Base-by-base conservation (phyloP, 768 basidiomycete genomes). In the Leccinum incarnatum region DNA sequence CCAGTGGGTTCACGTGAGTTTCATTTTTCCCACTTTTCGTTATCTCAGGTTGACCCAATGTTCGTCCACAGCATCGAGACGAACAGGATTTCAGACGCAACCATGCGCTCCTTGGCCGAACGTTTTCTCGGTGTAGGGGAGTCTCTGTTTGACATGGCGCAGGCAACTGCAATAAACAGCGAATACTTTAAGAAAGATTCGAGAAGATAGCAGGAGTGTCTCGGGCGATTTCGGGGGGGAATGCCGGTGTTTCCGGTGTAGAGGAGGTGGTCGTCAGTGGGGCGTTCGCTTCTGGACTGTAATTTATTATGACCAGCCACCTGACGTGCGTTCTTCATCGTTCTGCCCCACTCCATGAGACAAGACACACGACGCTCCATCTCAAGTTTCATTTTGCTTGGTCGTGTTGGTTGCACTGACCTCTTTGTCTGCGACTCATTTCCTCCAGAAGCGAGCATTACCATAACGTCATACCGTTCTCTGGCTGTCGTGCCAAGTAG, bases 1-100 rank as follows among this genome's bases (percentile, higher is more conserved):
- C 93, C 17, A 95, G 89, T 59, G 95, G 95, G 36, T 94, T 93
- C 76, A 75, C 82, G 95, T 97, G 70, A 74, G 94, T 87, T 53
- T 50, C 63, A 42, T 54, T 60, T 45, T 21, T 19, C 48, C 23
- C 10, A 46, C 45, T 45, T 32, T 50, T 45, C 50, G n/a, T 32
- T 53, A 48, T 29, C 47, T 51, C 6, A 32, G 19, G 17, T 51
- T 49, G 58, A 57, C 32, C 32, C 32, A 45, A 37, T 17, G 50
- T 29, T 37, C n/a, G 51, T 59, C 50, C 51, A 36, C 60, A 93
- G 94, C 29, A 80, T 87, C 25, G 78, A 93, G 65, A 83, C 89
- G 17, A 76, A 79, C 47, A 66, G 74, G 10, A 88, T 98, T 60
- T 77, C 89, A 40, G 93, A 98, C 67, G 81, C 88, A 2, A 94